Evolutionary conservation across 371 early-diverging fungal species (phyloP).

Genomic region (Lichtheimia ramosa): DNA sequence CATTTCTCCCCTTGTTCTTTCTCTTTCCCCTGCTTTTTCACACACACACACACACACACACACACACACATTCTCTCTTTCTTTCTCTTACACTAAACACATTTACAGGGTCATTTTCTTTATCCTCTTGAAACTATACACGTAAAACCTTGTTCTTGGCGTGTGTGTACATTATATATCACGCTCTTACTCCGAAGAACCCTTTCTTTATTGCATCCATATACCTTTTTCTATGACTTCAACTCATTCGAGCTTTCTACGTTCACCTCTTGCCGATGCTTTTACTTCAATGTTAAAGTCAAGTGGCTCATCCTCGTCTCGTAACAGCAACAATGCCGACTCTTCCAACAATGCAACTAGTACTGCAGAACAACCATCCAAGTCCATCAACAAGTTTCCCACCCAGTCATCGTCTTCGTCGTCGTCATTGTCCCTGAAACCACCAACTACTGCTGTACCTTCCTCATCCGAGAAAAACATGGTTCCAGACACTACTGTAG

Average conservation of each 20-base stretch:
- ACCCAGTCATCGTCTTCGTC: background rate
- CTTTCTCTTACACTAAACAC: background rate
- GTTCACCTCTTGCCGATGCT: conserved; percentile 10
- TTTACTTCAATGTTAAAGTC: conserved; percentile 9
- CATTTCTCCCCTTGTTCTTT: background rate
- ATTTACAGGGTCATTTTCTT: too few relatives aligned
- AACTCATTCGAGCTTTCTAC: conserved; percentile 7
- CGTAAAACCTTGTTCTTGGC: too few relatives aligned
- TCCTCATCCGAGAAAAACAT: conserved; percentile 4
- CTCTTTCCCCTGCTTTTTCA: background rate
- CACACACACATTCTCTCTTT: background rate
- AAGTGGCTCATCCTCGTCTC: background rate
- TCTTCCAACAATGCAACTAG: too few relatives aligned
- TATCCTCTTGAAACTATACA: too few relatives aligned
- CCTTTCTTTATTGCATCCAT: too few relatives aligned
- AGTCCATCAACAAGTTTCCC: too few relatives aligned
- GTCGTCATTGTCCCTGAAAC: background rate
- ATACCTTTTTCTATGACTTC: conserved; percentile 9
- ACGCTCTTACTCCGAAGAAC: background rate
- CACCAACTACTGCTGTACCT: background rate
- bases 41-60: background rate
- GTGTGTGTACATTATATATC: background rate
- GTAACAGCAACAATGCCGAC: background rate
- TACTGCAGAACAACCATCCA: background rate
- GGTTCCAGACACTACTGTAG: too few relatives aligned